phyloP scores from a whole-genome alignment of 345 rosid genomes.

The Arabidopsis suecica region DNA sequence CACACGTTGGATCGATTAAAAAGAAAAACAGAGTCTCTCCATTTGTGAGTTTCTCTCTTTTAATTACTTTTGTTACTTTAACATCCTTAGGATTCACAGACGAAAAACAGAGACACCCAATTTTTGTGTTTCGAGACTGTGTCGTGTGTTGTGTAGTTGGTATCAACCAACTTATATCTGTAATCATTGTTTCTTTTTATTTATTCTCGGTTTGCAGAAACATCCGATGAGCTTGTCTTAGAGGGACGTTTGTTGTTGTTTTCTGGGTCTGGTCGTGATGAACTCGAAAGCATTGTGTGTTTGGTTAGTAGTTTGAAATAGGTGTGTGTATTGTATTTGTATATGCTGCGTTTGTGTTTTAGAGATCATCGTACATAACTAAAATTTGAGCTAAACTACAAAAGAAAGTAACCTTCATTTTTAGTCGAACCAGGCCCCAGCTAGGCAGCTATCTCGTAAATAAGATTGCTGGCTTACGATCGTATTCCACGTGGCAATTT shows the following conservation, averaged over 20 bases:
- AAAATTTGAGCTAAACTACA: not conserved
- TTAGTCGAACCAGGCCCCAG: not conserved
- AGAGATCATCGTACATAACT: not conserved
- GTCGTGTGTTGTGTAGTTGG: constrained; percentile 20
- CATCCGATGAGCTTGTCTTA: constrained; percentile 9
- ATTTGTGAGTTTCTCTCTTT: constrained; percentile 37
- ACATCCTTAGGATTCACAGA: constrained; percentile 14
- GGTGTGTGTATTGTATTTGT: constrained; percentile 16
- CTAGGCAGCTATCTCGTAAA: not conserved
- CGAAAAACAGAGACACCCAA: constrained; percentile 15
- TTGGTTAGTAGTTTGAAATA: constrained; percentile 22
- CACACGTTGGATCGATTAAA: constrained; percentile 82
- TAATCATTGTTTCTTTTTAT: constrained; percentile 1
- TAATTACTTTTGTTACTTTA: not conserved
- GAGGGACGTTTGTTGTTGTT: constrained; percentile 17
- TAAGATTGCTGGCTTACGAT: not conserved
- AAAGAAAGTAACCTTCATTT: too few species aligned
- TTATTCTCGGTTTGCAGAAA: not conserved
- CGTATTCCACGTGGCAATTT: constrained; percentile 11
- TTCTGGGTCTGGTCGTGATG: constrained; percentile 22
- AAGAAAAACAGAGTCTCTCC: constrained; percentile 21
- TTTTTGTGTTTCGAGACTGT: constrained; percentile 16
- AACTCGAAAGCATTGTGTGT: constrained; percentile 19
- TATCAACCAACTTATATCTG: constrained; percentile 21
- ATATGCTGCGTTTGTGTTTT: not conserved